phyloP scores from a whole-genome alignment of 1,284 basidiomycete species.

The Takashimella koratensis region DNA sequence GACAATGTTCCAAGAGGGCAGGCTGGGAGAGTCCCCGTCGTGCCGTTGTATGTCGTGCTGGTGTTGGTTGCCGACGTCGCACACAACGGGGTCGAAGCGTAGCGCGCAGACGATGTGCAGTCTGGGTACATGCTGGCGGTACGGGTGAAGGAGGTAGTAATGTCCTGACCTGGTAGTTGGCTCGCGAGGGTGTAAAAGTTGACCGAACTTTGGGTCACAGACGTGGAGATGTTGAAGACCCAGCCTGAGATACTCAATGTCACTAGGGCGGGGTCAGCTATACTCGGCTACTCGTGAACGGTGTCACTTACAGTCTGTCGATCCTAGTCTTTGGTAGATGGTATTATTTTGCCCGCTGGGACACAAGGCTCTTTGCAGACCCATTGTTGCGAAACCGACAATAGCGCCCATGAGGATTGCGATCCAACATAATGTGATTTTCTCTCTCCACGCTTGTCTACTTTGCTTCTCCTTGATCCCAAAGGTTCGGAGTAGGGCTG shows the following conservation, averaged over 20 bases:
- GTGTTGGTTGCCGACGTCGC: slow-evolving; percentile 16
- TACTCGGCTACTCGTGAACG: no score
- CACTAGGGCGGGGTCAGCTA: no score
- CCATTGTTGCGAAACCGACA: slow-evolving; percentile 92
- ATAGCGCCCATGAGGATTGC: slow-evolving; percentile 71
- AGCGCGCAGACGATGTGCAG: slow-evolving; percentile 62
- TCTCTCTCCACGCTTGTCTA: slow-evolving; percentile 96
- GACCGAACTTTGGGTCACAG: slow-evolving; percentile 55
- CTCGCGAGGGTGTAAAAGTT: slow-evolving; percentile 61
- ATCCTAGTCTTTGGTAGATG: slow-evolving; percentile 34
- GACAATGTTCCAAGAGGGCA: slow-evolving; percentile 64
- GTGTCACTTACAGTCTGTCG: slow-evolving; percentile 31
- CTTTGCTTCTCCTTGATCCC: slow-evolving; percentile 74
- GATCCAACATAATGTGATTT: slow-evolving; percentile 87
- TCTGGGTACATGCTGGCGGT: slow-evolving; percentile 59
- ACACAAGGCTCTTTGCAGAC: slow-evolving; percentile 88
- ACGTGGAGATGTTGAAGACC: slow-evolving; percentile 70
- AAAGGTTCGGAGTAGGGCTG: slow-evolving; percentile 63
- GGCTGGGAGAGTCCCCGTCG: slow-evolving; percentile 33
- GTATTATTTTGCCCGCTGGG: slow-evolving; percentile 53
- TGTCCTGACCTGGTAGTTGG: slow-evolving; percentile 71
- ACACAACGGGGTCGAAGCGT: slow-evolving; percentile 74
- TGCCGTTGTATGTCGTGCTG: slow-evolving; percentile 1
- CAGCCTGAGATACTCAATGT: slow-evolving; percentile 74
- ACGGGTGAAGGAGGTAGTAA: slow-evolving; percentile 78